phyloP scores from a whole-genome alignment of 2,329 filamentous ascomycete species.

The Acephala macrosclerotiorum region DNA sequence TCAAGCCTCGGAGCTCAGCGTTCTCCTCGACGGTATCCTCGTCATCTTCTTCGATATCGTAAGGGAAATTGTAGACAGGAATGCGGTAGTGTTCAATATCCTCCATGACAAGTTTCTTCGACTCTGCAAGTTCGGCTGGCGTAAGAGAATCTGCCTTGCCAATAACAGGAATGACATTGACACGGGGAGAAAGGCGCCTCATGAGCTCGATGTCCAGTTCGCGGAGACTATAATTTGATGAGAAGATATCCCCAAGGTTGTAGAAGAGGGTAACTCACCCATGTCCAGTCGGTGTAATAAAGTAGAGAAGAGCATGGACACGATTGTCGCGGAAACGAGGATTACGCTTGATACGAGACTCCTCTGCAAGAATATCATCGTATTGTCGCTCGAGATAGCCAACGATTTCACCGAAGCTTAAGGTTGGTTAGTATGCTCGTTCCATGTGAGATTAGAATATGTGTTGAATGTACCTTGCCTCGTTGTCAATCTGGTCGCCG shows the following conservation, averaged over 20 bases:
- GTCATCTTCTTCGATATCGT: conserved; percentile 99
- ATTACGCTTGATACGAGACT: conserved; percentile 99
- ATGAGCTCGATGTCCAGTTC: conserved; percentile 99
- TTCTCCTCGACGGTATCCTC: conserved; percentile 99
- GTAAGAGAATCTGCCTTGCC: conserved; percentile 98
- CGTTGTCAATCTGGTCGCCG: conserved; percentile 98
- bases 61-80: conserved; percentile 99
- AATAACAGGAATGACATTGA: conserved; percentile 99
- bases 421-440: conserved; percentile 39
- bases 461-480: conserved; percentile 76
- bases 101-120: conserved; percentile 99
- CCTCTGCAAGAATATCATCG: conserved; percentile 98
- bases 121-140: conserved; percentile 94
- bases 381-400: conserved; percentile 99
- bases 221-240: conserved; percentile 71
- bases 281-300: conserved; percentile 97
- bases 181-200: conserved; percentile 97
- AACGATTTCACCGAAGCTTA: conserved; percentile 94
- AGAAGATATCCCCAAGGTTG: conserved; percentile 21
- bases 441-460: conserved; percentile 4
- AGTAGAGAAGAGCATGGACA: conserved; percentile 97
- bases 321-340: conserved; percentile 99
- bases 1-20: conserved; percentile 93
- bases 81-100: conserved; percentile 99
- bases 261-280: conserved; percentile 65